Conservation (phyloP, 169 alveolate species). For the Babesia ovis region DNA sequence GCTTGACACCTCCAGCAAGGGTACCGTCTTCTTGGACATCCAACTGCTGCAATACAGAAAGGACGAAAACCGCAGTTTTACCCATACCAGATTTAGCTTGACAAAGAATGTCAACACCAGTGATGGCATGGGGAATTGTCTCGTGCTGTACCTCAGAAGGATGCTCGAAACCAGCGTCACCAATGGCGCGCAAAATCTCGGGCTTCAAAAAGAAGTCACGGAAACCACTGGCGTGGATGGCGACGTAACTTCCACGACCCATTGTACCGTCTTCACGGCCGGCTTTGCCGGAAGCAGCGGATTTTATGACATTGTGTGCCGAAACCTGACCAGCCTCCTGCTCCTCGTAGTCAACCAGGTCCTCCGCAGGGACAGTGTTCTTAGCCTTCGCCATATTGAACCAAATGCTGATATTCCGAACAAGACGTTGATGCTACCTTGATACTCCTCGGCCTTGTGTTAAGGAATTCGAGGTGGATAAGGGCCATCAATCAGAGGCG, state of each 20-base stretch:
- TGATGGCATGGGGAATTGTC: conserved; percentile 97
- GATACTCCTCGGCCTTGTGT: neutral
- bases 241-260: conserved; percentile 87
- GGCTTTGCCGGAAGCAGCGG: conserved; percentile 63
- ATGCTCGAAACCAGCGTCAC: conserved; percentile 98
- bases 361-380: conserved; percentile 73
- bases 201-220: conserved; percentile 96
- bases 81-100: conserved; percentile 99
- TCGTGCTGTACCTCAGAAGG: conserved; percentile 99
- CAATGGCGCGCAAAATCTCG: conserved; percentile 94
- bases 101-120: conserved; percentile 97
- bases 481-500: too few relatives aligned
- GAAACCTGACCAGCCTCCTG: conserved; percentile 70
- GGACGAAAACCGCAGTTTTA: conserved; percentile 99
- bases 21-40: conserved; percentile 84
- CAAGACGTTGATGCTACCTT: too few relatives aligned
- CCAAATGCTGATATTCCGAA: neutral
- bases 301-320: conserved; percentile 66
- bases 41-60: conserved; percentile 94
- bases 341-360: conserved; percentile 80
- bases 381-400: conserved; percentile 50
- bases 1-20: conserved; percentile 63
- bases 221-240: conserved; percentile 90
- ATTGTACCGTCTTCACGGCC: conserved; percentile 75
- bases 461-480: neutral